Evolutionary conservation across 2,329 filamentous ascomycete genomes (phyloP), one percentile per base, ranked within the genome.

Genomic region (Apiospora arundinis): DNA sequence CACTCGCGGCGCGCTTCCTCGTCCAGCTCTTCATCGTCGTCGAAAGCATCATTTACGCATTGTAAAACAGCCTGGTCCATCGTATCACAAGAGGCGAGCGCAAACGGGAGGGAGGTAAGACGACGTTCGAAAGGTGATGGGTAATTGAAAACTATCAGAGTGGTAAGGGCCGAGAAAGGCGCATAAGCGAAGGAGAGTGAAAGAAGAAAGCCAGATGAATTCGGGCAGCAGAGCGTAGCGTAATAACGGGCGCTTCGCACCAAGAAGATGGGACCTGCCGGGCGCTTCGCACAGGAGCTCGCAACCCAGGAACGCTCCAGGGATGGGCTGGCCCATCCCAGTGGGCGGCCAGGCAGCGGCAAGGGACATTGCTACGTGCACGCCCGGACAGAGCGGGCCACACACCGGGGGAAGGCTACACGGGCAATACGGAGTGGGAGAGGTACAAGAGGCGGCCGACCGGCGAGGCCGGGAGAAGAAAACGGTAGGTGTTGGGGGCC

Each of bases 381-480:
- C 49, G 49, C 49, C 49, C 49, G 49, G 49, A 3, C 12, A 52
- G 23, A 52, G 49, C 49, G 49, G 49, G 49, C 25, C 14, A 56
- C 23, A 52, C 12, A 52, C 49, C 49, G 49, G 23, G 23, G 11
- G 5, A 16, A 52, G 49, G 12, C 49, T n/a, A 52, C 49, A 52
- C 49, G 11, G 49, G 49, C 23, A 52, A 52, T 11, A 4, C 25
- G 25, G 14, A 56, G 49, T 18, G 25, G 12, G 25, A 56, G 2
- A 56, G 14, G 25, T 56, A 32, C 14, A 56, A 56, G 25, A 56
- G 14, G 49, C 25, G 49, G 49, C 49, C 49, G 49, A 52, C 12
- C 49, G 49, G 23, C 49, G 49, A 52, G 49, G 49, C 49, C 49
- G 49, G 49, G 25, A 56, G 49, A 32, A 56, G 25, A 56, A 56